Percentiles rank a stretch among this genome's conserved stretches.
Evolutionary conservation across 2,329 filamentous ascomycete species (phyloP).

Genomic region (Colletotrichum musicola): DNA sequence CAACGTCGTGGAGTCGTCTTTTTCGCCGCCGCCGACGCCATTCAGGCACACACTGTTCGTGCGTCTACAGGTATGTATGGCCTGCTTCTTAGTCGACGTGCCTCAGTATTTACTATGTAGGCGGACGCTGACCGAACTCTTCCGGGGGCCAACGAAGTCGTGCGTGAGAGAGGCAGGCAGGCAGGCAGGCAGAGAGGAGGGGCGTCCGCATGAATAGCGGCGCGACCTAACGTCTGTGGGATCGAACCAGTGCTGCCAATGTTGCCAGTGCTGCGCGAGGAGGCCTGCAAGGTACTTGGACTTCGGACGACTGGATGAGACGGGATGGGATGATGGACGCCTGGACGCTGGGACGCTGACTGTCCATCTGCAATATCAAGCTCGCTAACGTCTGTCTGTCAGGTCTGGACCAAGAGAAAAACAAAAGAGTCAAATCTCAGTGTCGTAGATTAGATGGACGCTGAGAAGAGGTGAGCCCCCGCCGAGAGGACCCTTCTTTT

Average conservation of each 20-base stretch:
- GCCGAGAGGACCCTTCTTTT: constrained; percentile 34
- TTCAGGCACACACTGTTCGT: constrained; percentile 24
- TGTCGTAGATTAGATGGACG: not conserved
- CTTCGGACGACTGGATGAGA: constrained; percentile 28
- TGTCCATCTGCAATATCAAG: constrained; percentile 17
- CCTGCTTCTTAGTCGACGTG: constrained; percentile 1
- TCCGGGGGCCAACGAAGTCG: constrained; percentile 16
- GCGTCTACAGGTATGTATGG: not conserved
- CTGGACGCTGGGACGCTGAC: constrained; percentile 13
- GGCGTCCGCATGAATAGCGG: not conserved
- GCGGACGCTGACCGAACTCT: constrained; percentile 26
- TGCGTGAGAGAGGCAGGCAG: not conserved
- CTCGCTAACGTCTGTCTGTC: constrained; percentile 17
- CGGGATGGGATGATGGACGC: constrained; percentile 15
- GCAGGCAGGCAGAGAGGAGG: not conserved
- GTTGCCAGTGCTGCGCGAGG: constrained; percentile 1
- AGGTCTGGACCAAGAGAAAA: constrained; percentile 1
- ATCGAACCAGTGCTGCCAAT: constrained; percentile 25
- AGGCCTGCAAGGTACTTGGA: constrained; percentile 12
- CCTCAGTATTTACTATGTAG: not conserved
- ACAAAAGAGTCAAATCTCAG: not conserved
- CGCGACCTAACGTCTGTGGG: constrained; percentile 23
- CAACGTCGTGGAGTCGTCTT: too few relatives aligned
- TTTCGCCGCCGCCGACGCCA: not conserved
- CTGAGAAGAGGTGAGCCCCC: not conserved